Evolutionary conservation across 176 grass and related monocot species (phyloP).

Genomic region (Carex littledalei): DNA sequence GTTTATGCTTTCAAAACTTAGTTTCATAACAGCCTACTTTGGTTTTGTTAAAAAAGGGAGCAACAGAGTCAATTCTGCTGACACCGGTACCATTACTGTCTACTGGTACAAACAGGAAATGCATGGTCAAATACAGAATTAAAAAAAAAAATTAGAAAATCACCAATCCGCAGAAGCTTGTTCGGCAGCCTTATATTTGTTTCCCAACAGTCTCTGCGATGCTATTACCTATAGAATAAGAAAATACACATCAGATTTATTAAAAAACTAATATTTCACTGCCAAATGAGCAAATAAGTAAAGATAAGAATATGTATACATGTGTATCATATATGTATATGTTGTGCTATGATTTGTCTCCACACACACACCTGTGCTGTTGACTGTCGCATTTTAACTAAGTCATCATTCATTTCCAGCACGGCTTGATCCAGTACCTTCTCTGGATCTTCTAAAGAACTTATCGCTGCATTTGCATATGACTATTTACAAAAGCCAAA

Average conservation of each 20-base stretch:
- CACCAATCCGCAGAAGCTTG: slow-evolving; percentile 85
- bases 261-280: background rate
- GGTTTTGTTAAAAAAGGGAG: background rate
- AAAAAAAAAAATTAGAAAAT: slow-evolving; percentile 11
- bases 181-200: slow-evolving; percentile 88
- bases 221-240: slow-evolving; percentile 74
- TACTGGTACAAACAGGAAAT: background rate
- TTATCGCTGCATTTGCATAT: slow-evolving; percentile 85
- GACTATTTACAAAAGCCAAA: slow-evolving; percentile 46
- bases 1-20: background rate
- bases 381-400: slow-evolving; percentile 92
- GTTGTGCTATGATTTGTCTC: background rate
- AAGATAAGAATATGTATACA: background rate
- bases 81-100: background rate
- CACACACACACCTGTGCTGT: slow-evolving; percentile 77
- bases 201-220: slow-evolving; percentile 81
- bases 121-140: background rate
- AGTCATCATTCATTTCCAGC: slow-evolving; percentile 93
- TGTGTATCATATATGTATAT: background rate
- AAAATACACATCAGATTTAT: slow-evolving; percentile 4
- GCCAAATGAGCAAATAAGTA: background rate
- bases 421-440: slow-evolving; percentile 98
- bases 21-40: background rate
- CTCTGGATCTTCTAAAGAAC: slow-evolving; percentile 92
- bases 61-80: background rate